A percentile compares a stretch with the other conserved stretches of the same genome.
These are phyloP conservation scores for Syzygium aromaticum DNA, from an alignment of 345 rosid species.

Conservation along the genomic window DNA sequence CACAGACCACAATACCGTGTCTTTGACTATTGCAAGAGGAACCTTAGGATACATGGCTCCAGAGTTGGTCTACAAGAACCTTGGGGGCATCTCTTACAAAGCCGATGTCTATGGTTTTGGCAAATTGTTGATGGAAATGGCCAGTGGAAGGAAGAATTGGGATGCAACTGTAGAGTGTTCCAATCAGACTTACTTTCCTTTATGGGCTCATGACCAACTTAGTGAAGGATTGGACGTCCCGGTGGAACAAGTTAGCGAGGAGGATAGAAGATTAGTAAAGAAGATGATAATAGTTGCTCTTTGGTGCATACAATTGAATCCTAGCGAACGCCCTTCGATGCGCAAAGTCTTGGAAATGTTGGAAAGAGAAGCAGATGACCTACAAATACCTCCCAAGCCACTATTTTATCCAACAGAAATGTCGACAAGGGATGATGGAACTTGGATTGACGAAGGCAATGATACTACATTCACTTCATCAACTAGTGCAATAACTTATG, in stretches of 20 bases:
- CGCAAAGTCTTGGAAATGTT: neutral
- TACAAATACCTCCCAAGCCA: neutral
- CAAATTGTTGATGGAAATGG: neutral
- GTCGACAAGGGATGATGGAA: neutral
- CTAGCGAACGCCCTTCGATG: accelerated
- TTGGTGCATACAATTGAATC: neutral
- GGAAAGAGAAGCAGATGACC: neutral
- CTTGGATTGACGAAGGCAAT: neutral
- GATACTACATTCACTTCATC: neutral
- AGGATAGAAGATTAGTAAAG: neutral
- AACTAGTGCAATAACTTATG: neutral
- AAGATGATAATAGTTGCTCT: neutral
- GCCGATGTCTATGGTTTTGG: neutral
- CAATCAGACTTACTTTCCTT: neutral
- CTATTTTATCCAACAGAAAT: neutral
- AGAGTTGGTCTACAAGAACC: accelerated
- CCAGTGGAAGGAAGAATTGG: neutral
- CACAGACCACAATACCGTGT: neutral
- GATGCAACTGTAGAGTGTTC: accelerated
- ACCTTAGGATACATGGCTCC: neutral
- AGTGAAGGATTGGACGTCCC: neutral
- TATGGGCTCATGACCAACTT: neutral
- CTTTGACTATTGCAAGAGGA: neutral
- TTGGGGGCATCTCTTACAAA: neutral
- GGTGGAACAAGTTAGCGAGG: neutral